Base-by-base conservation (phyloP, 176 grass and related monocot species). In the Olyra latifolia region DNA sequence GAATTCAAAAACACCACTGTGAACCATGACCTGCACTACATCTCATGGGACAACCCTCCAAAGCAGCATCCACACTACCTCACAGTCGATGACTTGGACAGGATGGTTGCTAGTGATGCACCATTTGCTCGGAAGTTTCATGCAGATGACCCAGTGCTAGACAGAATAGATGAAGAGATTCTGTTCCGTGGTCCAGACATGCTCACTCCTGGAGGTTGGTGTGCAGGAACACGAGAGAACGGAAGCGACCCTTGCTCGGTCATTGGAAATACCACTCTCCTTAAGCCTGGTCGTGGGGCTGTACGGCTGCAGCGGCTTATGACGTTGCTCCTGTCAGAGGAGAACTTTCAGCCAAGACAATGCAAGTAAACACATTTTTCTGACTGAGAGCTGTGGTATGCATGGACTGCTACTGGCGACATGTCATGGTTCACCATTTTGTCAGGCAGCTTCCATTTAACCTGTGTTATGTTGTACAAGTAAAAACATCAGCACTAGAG, bases 1-100 rank as follows among this genome's bases (percentile, higher is more conserved):
- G 90, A 92, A 69, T 92, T 86, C 83, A 82, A 49, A 48, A 92
- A 86, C 69, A 92, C 90, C 2, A 89, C 90, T 0, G 90, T 92
- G 78, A 92, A 92, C 80, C 86, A 92, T 30, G 90, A 91, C 78
- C 78, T 91, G n/a, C 89, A 91, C 46, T 91, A 85, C 82, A 91
- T 91, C 53, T 30, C 86, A 11, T 91, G 89, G 89, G 89, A 91
- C 82, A 91, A 91, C 78, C 89, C 89, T 28, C 89, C 82, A 0
- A 91, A 91, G 78, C 89, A 91, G 75, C 89, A 91, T 57, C 89
- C 89, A 0, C 89, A 91, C 75, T 92, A 89, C 75, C 83, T 89
- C 10, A 89, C 83, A 1, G 6, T 80, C 0, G 73, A 83, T 0
- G 86, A 92, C 65, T 65, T 86, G 71, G 75, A 81, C 65, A 24